phyloP scores from a whole-genome alignment of 2,329 filamentous ascomycete species.

The Penicillium sp. region DNA sequence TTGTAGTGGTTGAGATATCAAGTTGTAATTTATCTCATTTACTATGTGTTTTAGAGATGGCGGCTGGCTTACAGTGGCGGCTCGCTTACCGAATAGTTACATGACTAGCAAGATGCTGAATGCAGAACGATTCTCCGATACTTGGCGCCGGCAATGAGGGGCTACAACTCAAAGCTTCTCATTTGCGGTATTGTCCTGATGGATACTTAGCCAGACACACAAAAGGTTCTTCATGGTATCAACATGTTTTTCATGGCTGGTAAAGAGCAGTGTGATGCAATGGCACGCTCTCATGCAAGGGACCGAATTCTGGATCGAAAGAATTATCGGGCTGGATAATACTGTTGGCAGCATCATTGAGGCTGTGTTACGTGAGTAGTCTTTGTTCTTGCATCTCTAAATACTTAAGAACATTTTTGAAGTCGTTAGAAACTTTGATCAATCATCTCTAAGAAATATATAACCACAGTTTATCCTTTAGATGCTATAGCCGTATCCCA shows the following conservation, averaged over 20 bases:
- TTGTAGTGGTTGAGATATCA: no score
- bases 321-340: neutral
- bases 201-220: neutral
- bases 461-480: no score
- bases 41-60: no score
- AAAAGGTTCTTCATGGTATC: neutral
- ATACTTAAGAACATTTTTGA: no score
- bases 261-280: neutral
- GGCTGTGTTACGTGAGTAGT: no score
- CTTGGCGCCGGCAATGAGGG: neutral
- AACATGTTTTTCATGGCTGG: neutral
- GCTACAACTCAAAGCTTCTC: neutral
- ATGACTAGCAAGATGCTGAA: neutral
- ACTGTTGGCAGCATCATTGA: no score
- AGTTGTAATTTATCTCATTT: no score
- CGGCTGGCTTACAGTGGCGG: no score
- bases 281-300: neutral
- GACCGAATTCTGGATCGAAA: neutral
- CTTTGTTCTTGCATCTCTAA: no score
- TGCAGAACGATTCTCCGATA: neutral
- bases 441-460: no score
- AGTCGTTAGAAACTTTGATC: no score
- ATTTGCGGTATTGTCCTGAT: neutral
- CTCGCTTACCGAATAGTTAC: no score
- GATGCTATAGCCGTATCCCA: neutral